phyloP scores from a whole-genome alignment of 768 basidiomycete genomes.

The Lepiota subincarnata region DNA sequence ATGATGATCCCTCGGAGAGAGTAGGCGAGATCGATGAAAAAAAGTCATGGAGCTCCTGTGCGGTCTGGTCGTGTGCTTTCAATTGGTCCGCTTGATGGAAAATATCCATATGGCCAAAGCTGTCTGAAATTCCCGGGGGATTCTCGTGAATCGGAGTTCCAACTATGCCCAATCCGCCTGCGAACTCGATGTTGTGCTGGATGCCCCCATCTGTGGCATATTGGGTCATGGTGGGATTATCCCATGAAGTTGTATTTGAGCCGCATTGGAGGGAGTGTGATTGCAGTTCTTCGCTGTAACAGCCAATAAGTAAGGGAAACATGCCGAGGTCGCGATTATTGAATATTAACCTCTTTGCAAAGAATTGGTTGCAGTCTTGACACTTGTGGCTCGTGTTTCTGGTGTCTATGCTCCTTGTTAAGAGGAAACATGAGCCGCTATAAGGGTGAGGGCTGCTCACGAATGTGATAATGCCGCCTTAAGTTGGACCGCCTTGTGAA shows the following conservation, averaged over 20 bases:
- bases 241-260: conserved; percentile 4
- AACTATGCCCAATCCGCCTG: conserved; percentile 9
- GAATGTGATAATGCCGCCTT: conserved; percentile 31
- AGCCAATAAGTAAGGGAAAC: not conserved
- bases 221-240: conserved; percentile 10
- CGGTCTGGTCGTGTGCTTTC: conserved; percentile 1
- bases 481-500: conserved; percentile 34
- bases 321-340: not conserved
- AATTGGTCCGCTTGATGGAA: conserved; percentile 8
- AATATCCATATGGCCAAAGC: conserved; percentile 15
- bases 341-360: conserved; percentile 17
- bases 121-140: conserved; percentile 1
- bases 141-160: conserved; percentile 10
- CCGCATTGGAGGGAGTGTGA: conserved; percentile 11
- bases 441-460: conserved; percentile 18
- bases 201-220: conserved; percentile 6
- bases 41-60: conserved; percentile 10
- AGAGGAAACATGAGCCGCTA: conserved; percentile 11
- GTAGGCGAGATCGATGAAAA: conserved; percentile 12
- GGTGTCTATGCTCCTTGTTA: conserved; percentile 18
- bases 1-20: conserved; percentile 21
- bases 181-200: conserved; percentile 9
- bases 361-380: conserved; percentile 22
- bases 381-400: conserved; percentile 23
- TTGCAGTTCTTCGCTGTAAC: conserved; percentile 11